Evolutionary conservation across 1,139 yeast genomes (phyloP), one percentile per base, ranked within the genome.

Genomic region (Zygoascus meyerae): DNA sequence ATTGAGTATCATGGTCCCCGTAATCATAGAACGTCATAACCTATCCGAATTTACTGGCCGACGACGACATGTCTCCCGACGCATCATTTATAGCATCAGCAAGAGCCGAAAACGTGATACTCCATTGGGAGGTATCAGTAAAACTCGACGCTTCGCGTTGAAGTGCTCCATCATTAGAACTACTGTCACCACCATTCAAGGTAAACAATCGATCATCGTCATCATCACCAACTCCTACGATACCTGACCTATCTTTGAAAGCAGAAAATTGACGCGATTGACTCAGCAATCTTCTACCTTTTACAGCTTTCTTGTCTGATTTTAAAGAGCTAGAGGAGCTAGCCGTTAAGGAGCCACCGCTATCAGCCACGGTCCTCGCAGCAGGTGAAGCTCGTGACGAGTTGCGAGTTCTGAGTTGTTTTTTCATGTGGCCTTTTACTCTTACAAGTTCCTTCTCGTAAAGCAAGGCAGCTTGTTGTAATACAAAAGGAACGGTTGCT

Each of bases 401-500:
- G 8, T 26, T 36, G 17, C 14, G 35, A 15, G 32, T 40, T 11
- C 42, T 17, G 5, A 40, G 30, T 30, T 30, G 45, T 14, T 16
- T 45, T 26, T 34, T 40, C 48, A 72, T 71, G 31, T 66, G 65
- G 3, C 58, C 64, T 18, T 70, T 58, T 14, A 72, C 63, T 42
- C 67, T 68, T 40, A 69, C 69, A 39, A 72, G 58, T 53, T 72
- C 76, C 46, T 63, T 65, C 50, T 72, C 75, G 48, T 72, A 72
- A 3, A 72, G 60, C 75, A 76, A 71, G 5, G 71, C 72, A 1
- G 75, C 73, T 50, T 72, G 75, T 51, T 72, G 75, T 18, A 72
- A 66, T 2, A 72, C 58, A 47, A 71, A 72, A 6, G 69, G 65
- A 5, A 64, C 64, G 2, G 73, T 62, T 2, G 70, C 75, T 9